Base-by-base conservation (phyloP, 495 filamentous ascomycete species). In the Daldinia concentrica region DNA sequence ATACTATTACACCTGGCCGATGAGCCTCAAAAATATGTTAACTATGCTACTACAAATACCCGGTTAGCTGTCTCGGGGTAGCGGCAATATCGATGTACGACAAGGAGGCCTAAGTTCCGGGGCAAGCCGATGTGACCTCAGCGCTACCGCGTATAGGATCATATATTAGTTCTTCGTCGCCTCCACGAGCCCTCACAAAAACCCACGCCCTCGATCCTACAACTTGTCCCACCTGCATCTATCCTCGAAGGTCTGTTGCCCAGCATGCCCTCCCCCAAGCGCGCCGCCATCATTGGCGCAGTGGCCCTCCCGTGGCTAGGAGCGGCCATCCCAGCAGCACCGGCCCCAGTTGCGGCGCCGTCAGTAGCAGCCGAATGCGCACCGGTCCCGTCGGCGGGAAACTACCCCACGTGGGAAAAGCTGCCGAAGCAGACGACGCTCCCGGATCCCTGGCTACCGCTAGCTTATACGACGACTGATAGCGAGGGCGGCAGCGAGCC, bases 371-470 rank as follows among this genome's bases (percentile, higher is more conserved):
- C 64, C 58, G 65, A 77, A 39, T 82, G 79, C 58, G 62, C 81
- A 0, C 56, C 81, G 6, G 57, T 81, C 24, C 81, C 81, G 8
- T 79, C 79, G n/a, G 76, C 81, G 4, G 71, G 71, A 4, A 69
- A 64, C 12, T 81, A 74, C 56, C 81, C 82, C 27, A 81, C 79
- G 1, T 83, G 72, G 66, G 71, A 81, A 39, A 76, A 81, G 45
- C 77, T 82, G 15, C 80, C 82, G 0, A 64, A 69, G 9, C 80
- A 81, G 59, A 77, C 80, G 29, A 82, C 82, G 4, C 71, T 86
- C 4, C 85, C 84, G 6, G 84, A 85, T 65, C 84, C 84, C 0
- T 86, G 84, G 77, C 77, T 84, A 9, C 81, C 84, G 14, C 79
- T 86, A n/a, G 77, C 78, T 29, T 82, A 81, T 70, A 82, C 79